These are phyloP conservation scores for Coemansia sp. DNA, from an alignment of 192 early-diverging fungal genomes.

Conservation along the genomic window DNA sequence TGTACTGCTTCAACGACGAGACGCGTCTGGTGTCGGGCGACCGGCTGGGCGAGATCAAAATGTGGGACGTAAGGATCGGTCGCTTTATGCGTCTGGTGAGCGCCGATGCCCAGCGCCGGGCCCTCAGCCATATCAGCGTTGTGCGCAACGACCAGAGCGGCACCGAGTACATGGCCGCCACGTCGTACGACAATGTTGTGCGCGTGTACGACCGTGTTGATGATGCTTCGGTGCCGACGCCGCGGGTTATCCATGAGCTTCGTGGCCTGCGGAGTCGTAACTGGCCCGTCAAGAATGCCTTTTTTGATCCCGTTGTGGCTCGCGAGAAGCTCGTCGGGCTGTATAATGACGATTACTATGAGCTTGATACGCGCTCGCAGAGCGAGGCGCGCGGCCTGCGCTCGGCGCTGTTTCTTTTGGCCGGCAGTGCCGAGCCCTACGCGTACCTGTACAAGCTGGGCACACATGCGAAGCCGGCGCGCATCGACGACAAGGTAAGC, in stretches of 20 bases:
- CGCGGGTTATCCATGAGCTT: conserved; percentile 73
- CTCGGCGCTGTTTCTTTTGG: conserved; percentile 58
- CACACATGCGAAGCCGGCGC: conserved; percentile 32
- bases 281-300: conserved; percentile 92
- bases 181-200: conserved; percentile 93
- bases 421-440: conserved; percentile 67
- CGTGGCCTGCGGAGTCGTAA: conserved; percentile 93
- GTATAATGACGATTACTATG: conserved; percentile 49
- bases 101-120: conserved; percentile 23
- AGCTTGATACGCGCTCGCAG: conserved; percentile 49
- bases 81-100: conserved; percentile 49
- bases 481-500: conserved; percentile 52
- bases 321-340: conserved; percentile 49
- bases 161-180: conserved; percentile 81
- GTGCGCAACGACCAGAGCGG: conserved; percentile 49
- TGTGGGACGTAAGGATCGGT: conserved; percentile 86
- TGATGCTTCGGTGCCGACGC: conserved; percentile 66
- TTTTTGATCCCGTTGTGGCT: conserved; percentile 54
- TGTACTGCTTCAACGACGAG: conserved; percentile 51
- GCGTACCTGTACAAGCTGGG: conserved; percentile 60
- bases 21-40: conserved; percentile 49
- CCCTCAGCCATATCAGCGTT: conserved; percentile 50
- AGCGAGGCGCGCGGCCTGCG: conserved; percentile 44
- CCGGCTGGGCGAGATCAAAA: conserved; percentile 66
- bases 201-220: conserved; percentile 89